phyloP scores from a whole-genome alignment of 345 rosid genomes.

The Ceriops decandra region DNA sequence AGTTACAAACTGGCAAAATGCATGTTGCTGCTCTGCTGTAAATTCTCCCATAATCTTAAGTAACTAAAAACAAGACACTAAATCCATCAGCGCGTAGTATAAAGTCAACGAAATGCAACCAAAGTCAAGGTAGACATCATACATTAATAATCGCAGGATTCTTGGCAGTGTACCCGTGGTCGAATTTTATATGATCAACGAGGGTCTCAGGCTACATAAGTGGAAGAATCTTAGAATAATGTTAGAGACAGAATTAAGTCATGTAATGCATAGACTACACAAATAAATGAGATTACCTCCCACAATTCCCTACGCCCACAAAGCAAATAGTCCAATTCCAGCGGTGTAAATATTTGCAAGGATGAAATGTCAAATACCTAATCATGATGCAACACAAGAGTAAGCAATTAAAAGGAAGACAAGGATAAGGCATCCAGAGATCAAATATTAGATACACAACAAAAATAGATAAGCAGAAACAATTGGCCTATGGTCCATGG shows the following conservation, averaged over 20 bases:
- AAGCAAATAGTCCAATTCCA: conserved; percentile 84
- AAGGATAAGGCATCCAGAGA: neutral
- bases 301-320: conserved; percentile 98
- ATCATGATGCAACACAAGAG: conserved; percentile 6
- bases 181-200: conserved; percentile 93
- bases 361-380: conserved; percentile 95
- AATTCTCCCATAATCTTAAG: conserved; percentile 98
- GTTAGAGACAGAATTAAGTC: neutral
- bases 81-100: neutral
- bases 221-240: conserved; percentile 7
- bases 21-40: conserved; percentile 89
- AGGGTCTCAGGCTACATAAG: conserved; percentile 74
- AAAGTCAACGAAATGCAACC: neutral
- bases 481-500: neutral
- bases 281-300: conserved; percentile 54
- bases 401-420: neutral
- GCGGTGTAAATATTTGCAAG: conserved; percentile 85
- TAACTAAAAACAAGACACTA: conserved; percentile 39
- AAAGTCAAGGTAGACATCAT: conserved; percentile 21
- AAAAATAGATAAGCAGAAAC: neutral
- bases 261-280: neutral
- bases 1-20: conserved; percentile 97
- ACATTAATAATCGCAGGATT: conserved; percentile 85
- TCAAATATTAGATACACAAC: neutral
- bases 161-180: conserved; percentile 95